phyloP scores from a whole-genome alignment of 805 yeast genomes.

The Myxozyma lipomycoides region DNA sequence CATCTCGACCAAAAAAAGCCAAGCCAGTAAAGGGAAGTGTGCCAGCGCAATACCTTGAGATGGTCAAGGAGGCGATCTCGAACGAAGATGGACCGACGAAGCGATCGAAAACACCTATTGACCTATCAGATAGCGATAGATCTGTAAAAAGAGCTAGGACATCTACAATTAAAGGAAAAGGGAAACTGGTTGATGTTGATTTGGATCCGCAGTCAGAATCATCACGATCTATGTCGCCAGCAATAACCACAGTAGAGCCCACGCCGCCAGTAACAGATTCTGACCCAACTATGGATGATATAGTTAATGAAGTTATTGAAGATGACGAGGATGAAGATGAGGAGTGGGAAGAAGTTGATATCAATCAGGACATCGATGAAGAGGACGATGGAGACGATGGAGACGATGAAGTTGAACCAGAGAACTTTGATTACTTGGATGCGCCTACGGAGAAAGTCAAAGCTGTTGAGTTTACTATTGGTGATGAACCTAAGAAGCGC shows the following conservation, averaged over 20 bases:
- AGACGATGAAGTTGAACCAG: background rate
- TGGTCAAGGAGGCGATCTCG: constrained; percentile 18
- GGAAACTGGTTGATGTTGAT: constrained; percentile 7
- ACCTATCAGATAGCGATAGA: background rate
- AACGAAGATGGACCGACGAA: background rate
- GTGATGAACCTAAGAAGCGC: constrained; percentile 4
- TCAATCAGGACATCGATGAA: background rate
- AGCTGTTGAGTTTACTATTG: constrained; percentile 20
- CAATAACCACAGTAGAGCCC: background rate
- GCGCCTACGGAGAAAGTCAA: constrained; percentile 5
- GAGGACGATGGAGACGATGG: constrained; percentile 1
- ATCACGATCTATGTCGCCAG: background rate
- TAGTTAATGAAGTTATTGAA: background rate
- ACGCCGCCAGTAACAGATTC: background rate
- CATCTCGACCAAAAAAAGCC: background rate
- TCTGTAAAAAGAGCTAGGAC: background rate
- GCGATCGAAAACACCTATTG: background rate
- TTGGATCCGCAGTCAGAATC: constrained; percentile 4
- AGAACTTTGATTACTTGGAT: too few relatives aligned
- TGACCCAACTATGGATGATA: background rate
- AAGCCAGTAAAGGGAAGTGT: constrained; percentile 3
- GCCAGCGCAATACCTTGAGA: constrained; percentile 17
- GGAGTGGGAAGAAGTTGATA: constrained; percentile 25
- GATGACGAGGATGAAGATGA: constrained; percentile 11
- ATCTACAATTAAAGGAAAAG: constrained; percentile 7